Conservation (phyloP, 768 basidiomycete species). For the Leccinum rimulosum region DNA sequence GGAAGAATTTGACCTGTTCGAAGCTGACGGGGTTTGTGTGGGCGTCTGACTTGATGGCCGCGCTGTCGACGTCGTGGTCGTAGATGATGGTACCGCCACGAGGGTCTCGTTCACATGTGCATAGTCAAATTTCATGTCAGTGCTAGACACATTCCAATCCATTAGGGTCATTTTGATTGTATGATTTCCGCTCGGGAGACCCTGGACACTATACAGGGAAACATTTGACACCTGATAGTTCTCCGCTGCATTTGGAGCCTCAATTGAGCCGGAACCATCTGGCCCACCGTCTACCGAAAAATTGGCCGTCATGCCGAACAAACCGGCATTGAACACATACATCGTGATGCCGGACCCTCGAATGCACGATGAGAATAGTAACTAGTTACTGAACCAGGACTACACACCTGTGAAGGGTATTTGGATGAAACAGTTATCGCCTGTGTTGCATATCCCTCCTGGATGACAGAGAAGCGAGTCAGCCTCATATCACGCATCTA, state of each 20-base stretch:
- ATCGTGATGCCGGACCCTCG: conserved; percentile 27
- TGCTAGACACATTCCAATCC: conserved; percentile 16
- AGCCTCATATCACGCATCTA: neutral
- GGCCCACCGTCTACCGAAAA: conserved; percentile 18
- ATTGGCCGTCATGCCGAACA: conserved; percentile 25
- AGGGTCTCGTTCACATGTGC: conserved; percentile 26
- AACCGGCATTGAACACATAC: conserved; percentile 26
- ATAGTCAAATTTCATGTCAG: conserved; percentile 29
- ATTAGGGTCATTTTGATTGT: conserved; percentile 21
- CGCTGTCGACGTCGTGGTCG: conserved; percentile 68
- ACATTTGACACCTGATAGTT: conserved; percentile 23
- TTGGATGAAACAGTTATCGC: conserved; percentile 15
- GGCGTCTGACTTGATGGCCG: conserved; percentile 1
- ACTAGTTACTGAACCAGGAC: neutral
- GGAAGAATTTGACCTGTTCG: conserved; percentile 11
- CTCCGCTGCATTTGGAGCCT: conserved; percentile 5
- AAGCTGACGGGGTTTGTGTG: neutral
- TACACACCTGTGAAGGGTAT: conserved; percentile 23
- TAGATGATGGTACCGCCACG: conserved; percentile 4
- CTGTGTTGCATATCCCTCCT: conserved; percentile 16
- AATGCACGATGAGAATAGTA: neutral
- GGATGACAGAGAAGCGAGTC: neutral
- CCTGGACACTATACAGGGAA: conserved; percentile 17
- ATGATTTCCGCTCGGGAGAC: conserved; percentile 16
- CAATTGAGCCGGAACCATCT: conserved; percentile 1